Conservation (phyloP, 1,139 yeast genomes). For the Hanseniaspora gamundiae region DNA sequence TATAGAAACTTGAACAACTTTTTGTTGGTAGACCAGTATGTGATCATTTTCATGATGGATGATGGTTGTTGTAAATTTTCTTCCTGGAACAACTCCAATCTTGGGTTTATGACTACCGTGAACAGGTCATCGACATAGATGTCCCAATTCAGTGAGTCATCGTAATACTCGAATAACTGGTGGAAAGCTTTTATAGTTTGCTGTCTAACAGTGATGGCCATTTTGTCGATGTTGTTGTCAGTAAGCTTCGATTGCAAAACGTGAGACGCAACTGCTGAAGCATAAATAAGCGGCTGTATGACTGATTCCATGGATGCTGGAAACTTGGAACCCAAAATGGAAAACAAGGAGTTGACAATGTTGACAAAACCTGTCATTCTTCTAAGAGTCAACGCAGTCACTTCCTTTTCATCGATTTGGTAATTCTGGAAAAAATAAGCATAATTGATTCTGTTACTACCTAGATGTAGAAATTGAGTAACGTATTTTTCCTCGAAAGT, state of each 20-base stretch:
- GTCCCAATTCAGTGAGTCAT: constrained; percentile 44
- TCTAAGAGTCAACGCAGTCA: constrained; percentile 28
- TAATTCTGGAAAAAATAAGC: constrained; percentile 27
- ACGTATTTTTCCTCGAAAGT: constrained; percentile 46
- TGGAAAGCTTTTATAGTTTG: constrained; percentile 47
- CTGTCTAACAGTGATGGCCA: constrained; percentile 46
- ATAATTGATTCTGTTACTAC: constrained; percentile 43
- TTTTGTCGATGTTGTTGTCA: constrained; percentile 28
- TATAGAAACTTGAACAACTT: constrained; percentile 41
- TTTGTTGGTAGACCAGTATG: constrained; percentile 45
- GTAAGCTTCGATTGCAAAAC: constrained; percentile 26
- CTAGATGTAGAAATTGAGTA: constrained; percentile 47
- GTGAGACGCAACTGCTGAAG: constrained; percentile 44
- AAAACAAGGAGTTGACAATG: constrained; percentile 50
- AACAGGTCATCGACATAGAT: constrained; percentile 41
- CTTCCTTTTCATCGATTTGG: constrained; percentile 15
- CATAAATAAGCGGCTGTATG: constrained; percentile 48
- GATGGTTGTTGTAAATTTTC: constrained; percentile 82
- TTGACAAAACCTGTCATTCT: constrained; percentile 62
- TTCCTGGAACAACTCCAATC: constrained; percentile 51
- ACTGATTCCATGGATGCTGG: constrained; percentile 38
- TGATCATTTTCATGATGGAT: constrained; percentile 56
- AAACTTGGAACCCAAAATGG: constrained; percentile 50
- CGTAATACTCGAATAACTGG: constrained; percentile 37
- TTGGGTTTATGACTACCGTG: constrained; percentile 45